phyloP scores from a whole-genome alignment of 2,329 filamentous ascomycete species.

The Plectosphaerella plurivora region DNA sequence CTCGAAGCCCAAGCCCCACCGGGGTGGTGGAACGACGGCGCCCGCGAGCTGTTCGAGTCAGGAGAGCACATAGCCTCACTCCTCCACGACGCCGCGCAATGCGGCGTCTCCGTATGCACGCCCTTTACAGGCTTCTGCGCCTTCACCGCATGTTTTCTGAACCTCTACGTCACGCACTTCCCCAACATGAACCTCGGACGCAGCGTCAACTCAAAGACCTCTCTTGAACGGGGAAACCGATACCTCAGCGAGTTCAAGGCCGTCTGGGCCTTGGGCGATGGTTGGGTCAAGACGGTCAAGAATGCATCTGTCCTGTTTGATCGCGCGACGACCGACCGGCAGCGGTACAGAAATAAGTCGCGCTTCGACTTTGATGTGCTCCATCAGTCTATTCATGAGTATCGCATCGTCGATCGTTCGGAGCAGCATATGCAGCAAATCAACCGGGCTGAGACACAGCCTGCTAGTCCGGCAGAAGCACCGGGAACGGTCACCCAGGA shows the following conservation, averaged over 20 bases:
- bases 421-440: slow-evolving; percentile 24
- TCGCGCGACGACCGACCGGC: slow-evolving; percentile 14
- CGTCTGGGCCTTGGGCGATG: slow-evolving; percentile 23
- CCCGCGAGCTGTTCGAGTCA: slow-evolving; percentile 27
- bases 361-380: slow-evolving; percentile 22
- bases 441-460: slow-evolving; percentile 15
- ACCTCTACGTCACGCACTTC: slow-evolving; percentile 32
- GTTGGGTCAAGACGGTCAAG: slow-evolving; percentile 16
- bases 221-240: slow-evolving; percentile 17
- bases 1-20: slow-evolving; percentile 30
- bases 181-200: slow-evolving; percentile 34
- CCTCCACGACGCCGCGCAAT: slow-evolving; percentile 30
- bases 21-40: slow-evolving; percentile 34
- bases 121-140: slow-evolving; percentile 41
- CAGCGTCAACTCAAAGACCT: slow-evolving; percentile 16
- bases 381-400: slow-evolving; percentile 25
- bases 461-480: background rate
- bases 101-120: slow-evolving; percentile 28
- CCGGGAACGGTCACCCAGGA: background rate
- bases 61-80: slow-evolving; percentile 28
- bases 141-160: slow-evolving; percentile 38
- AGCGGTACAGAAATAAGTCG: slow-evolving; percentile 17
- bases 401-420: slow-evolving; percentile 22
- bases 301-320: slow-evolving; percentile 21
- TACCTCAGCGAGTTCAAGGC: slow-evolving; percentile 20